A percentile compares a stretch with the other conserved stretches of the same genome.
These are phyloP conservation scores for Furculomyces boomerangus DNA, from an alignment of 371 early-diverging fungal species.

Conservation along the genomic window DNA sequence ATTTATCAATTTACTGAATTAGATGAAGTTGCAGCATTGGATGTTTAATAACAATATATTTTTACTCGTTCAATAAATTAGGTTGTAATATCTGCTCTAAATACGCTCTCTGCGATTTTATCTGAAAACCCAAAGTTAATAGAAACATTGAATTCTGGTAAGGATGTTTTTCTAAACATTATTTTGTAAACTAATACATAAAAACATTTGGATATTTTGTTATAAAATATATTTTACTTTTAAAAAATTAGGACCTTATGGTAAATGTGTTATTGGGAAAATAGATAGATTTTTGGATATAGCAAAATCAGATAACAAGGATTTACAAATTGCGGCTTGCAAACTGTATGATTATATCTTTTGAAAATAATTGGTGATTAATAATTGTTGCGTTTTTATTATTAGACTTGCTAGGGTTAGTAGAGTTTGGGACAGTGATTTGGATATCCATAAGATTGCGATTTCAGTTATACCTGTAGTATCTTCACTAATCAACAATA, in stretches of 20 bases:
- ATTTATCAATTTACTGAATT: constrained; percentile 8
- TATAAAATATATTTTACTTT: not conserved
- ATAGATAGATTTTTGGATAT: not conserved
- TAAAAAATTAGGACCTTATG: not conserved
- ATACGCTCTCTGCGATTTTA: constrained; percentile 13
- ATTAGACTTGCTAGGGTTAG: constrained; percentile 1
- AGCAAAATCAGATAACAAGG: not conserved
- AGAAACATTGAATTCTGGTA: not conserved
- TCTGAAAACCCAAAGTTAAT: constrained; percentile 10
- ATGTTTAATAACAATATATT: not conserved
- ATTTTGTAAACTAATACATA: not conserved
- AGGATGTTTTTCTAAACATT: not conserved
- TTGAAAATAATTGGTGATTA: not conserved
- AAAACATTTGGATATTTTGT: not conserved
- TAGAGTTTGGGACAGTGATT: not conserved
- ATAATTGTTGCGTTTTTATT: not conserved
- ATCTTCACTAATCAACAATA: constrained; percentile 8
- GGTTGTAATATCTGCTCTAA: constrained; percentile 13
- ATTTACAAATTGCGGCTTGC: not conserved
- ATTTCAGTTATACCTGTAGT: constrained; percentile 15
- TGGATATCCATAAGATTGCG: not conserved
- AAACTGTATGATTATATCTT: not conserved
- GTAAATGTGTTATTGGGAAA: not conserved
- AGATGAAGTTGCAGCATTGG: constrained; percentile 7
- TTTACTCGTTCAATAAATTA: not conserved